These are phyloP conservation scores for Austroboletus novae-zelandiae DNA, from an alignment of 1,284 basidiomycete genomes.

Conservation along the genomic window DNA sequence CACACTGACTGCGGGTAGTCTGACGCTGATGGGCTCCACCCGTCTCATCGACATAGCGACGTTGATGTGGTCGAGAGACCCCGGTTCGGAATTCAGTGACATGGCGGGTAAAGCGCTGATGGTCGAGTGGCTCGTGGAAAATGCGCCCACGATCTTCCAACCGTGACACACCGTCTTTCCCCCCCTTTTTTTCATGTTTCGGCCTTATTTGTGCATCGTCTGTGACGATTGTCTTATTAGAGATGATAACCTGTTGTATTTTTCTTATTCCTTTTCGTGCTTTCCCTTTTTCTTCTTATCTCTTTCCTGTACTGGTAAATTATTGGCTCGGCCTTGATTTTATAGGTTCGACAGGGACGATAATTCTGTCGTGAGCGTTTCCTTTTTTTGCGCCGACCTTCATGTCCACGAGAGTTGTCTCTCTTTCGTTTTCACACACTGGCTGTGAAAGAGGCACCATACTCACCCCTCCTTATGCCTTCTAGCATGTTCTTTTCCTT, in stretches of 20 bases:
- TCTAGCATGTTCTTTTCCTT: not conserved
- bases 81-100: constrained; percentile 89
- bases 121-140: constrained; percentile 89
- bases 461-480: not conserved
- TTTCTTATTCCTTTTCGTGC: not conserved
- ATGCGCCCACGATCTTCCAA: constrained; percentile 67
- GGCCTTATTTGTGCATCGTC: constrained; percentile 3
- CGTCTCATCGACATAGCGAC: constrained; percentile 61
- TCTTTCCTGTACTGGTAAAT: not conserved
- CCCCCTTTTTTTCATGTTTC: constrained; percentile 19
- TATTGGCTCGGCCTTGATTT: constrained; percentile 16
- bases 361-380: not conserved
- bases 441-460: not conserved
- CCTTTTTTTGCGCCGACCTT: constrained; percentile 2
- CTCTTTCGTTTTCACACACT: not conserved
- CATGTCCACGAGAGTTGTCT: not conserved
- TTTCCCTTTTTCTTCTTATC: not conserved
- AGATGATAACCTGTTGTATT: not conserved
- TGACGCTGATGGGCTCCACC: constrained; percentile 7
- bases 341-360: constrained; percentile 7
- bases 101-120: constrained; percentile 95
- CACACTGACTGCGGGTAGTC: not conserved
- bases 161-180: not conserved
- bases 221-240: constrained; percentile 6
- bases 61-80: constrained; percentile 86